Evolutionary conservation across 192 early-diverging fungal genomes (phyloP).

Genomic region (Linnemannia elongata): DNA sequence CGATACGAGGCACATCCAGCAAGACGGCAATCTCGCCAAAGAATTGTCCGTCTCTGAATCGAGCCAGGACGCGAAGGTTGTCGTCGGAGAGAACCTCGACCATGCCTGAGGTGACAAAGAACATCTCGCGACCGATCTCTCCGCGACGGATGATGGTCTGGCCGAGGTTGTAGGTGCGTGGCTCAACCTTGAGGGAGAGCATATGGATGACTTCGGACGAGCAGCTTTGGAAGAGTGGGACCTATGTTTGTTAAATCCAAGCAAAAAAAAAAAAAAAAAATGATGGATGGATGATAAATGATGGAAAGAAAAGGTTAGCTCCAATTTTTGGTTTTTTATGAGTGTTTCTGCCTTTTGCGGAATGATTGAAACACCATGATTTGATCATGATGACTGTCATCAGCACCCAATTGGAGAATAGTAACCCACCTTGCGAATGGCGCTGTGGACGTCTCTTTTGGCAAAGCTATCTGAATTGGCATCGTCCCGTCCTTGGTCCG

Average conservation of each 20-base stretch:
- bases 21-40: slow-evolving; percentile 67
- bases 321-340: neutral
- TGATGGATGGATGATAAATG: neutral
- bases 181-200: slow-evolving; percentile 59
- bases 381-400: neutral
- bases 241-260: slow-evolving; percentile 27
- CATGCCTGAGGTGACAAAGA: slow-evolving; percentile 78
- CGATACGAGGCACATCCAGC: slow-evolving; percentile 62
- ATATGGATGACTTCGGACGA: slow-evolving; percentile 60
- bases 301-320: neutral
- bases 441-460: slow-evolving; percentile 43
- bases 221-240: slow-evolving; percentile 60
- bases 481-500: slow-evolving; percentile 40
- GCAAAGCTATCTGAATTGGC: slow-evolving; percentile 46
- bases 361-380: neutral
- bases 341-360: neutral
- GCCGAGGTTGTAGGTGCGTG: slow-evolving; percentile 67
- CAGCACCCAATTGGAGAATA: neutral
- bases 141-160: slow-evolving; percentile 72
- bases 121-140: slow-evolving; percentile 76
- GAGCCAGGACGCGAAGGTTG: slow-evolving; percentile 35
- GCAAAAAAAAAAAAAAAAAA: neutral
- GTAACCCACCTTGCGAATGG: slow-evolving; percentile 45
- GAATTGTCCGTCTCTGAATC: slow-evolving; percentile 59
- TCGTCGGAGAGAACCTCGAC: slow-evolving; percentile 71